These are phyloP conservation scores for Hawksworthiomyces lignivorus DNA, from an alignment of 2,329 filamentous ascomycete species.

Conservation along the genomic window DNA sequence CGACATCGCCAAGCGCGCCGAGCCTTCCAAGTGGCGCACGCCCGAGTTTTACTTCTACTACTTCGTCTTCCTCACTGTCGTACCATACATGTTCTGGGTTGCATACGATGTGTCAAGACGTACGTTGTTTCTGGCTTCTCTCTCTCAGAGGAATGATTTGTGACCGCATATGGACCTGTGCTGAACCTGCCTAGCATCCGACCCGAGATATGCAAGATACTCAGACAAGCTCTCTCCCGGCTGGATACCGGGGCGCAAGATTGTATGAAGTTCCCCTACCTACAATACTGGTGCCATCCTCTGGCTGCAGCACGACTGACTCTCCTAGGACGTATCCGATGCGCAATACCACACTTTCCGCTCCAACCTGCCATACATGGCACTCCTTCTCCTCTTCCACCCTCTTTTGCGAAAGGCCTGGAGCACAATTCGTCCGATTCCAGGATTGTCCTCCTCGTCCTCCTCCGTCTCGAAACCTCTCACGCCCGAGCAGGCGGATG, in stretches of 20 bases:
- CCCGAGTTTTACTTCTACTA: constrained; percentile 82
- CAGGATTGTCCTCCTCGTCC: constrained; percentile 11
- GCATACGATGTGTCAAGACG: constrained; percentile 78
- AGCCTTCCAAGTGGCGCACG: constrained; percentile 74
- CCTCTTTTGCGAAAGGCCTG: constrained; percentile 69
- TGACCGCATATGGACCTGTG: too few species aligned
- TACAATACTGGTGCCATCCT: too few species aligned
- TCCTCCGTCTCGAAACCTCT: constrained; percentile 19
- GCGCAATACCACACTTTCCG: constrained; percentile 80
- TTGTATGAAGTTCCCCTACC: too few species aligned
- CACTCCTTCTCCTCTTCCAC: constrained; percentile 66
- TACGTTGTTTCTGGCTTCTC: constrained; percentile 31
- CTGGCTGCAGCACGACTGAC: too few species aligned
- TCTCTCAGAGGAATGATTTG: too few species aligned
- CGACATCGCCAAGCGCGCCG: constrained; percentile 28
- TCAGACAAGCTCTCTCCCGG: constrained; percentile 64
- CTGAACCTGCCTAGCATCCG: constrained; percentile 49
- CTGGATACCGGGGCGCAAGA: constrained; percentile 88
- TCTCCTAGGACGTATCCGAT: constrained; percentile 72
- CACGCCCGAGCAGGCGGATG: constrained; percentile 39
- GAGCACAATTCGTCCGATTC: constrained; percentile 44
- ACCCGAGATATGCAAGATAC: constrained; percentile 74
- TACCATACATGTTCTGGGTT: constrained; percentile 89
- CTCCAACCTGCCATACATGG: constrained; percentile 75
- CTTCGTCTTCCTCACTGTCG: constrained; percentile 52